phyloP scores from a whole-genome alignment of 805 yeast genomes.

The Metschnikowia picachoensis region DNA sequence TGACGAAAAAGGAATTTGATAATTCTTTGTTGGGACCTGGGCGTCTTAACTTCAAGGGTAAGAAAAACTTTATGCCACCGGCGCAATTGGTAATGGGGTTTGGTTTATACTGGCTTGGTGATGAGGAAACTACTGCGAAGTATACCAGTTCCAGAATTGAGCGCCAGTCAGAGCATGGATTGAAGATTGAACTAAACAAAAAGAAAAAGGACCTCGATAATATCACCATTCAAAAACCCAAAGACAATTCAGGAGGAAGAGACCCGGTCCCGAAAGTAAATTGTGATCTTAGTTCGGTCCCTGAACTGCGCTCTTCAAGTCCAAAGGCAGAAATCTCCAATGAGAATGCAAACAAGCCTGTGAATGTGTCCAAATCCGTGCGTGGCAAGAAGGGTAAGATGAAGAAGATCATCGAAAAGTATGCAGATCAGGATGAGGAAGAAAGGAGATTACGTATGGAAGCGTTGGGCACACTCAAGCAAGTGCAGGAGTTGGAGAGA shows the following conservation, averaged over 20 bases:
- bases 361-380: conserved; percentile 38
- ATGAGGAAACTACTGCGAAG: conserved; percentile 47
- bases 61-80: conserved; percentile 65
- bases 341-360: neutral
- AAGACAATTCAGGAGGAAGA: neutral
- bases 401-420: conserved; percentile 78
- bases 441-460: conserved; percentile 74
- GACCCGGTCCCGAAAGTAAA: neutral
- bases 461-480: conserved; percentile 79
- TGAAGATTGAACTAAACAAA: conserved; percentile 32
- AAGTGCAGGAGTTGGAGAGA: conserved; percentile 32
- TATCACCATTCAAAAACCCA: conserved; percentile 4
- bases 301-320: too few species aligned
- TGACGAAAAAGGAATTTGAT: conserved; percentile 67
- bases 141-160: conserved; percentile 25
- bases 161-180: conserved; percentile 37
- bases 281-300: too few species aligned
- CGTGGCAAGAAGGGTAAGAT: conserved; percentile 83
- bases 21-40: conserved; percentile 60
- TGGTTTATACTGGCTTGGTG: conserved; percentile 71
- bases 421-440: conserved; percentile 89
- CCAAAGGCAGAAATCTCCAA: neutral
- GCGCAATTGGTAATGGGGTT: conserved; percentile 88
- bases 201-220: conserved; percentile 37
- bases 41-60: conserved; percentile 49